These are phyloP conservation scores for Parasitella parasitica DNA, from an alignment of 371 early-diverging fungal genomes.

Conservation along the genomic window DNA sequence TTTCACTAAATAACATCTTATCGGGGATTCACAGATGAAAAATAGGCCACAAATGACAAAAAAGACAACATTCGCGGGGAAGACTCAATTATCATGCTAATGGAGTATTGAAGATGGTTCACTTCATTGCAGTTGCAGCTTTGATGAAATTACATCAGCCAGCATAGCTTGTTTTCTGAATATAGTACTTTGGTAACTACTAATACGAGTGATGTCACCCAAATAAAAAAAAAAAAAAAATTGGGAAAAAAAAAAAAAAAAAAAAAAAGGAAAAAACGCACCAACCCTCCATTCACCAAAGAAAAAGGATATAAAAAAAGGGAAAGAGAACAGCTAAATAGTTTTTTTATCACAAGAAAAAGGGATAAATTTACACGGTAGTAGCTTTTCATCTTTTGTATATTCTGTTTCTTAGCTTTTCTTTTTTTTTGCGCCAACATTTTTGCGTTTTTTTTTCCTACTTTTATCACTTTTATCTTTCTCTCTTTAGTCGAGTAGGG, in stretches of 20 bases:
- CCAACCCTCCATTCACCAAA: neutral
- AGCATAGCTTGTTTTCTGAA: too few relatives aligned
- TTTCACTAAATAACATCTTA: too few relatives aligned
- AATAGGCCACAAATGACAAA: too few relatives aligned
- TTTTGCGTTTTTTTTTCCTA: neutral
- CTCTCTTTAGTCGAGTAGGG: neutral
- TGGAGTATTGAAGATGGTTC: too few relatives aligned
- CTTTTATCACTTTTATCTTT: neutral
- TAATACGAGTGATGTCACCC: neutral
- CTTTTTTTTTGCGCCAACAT: neutral
- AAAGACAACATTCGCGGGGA: too few relatives aligned
- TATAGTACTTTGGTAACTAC: neutral
- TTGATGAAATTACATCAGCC: too few relatives aligned
- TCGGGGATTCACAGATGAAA: too few relatives aligned
- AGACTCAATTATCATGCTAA: too few relatives aligned
- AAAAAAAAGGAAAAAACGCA: neutral
- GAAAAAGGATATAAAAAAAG: neutral
- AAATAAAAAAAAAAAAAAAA: neutral
- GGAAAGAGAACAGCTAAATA: neutral
- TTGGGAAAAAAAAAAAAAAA: neutral
- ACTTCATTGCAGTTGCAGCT: too few relatives aligned
- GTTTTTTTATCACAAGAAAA: neutral
- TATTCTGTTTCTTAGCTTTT: neutral
- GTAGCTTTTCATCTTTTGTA: neutral
- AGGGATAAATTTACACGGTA: neutral